Evolutionary conservation across 768 basidiomycete genomes (phyloP).

Genomic region (Rhodotorula toruloides): DNA sequence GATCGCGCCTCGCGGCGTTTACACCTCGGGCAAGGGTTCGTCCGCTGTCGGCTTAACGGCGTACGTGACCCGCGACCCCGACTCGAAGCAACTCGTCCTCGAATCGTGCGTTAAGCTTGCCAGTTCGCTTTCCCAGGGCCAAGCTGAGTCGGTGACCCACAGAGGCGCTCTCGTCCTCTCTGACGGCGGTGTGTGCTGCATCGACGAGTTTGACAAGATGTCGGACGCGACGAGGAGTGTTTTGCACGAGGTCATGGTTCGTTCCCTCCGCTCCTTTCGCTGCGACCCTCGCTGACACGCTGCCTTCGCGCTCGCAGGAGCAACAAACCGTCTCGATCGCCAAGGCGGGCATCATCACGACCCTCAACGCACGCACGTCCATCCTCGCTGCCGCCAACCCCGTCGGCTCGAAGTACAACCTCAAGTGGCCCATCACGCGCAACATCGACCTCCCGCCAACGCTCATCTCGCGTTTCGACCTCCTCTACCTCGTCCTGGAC

Average conservation of each 20-base stretch:
- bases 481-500: conserved; percentile 92
- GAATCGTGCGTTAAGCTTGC: conserved; percentile 57
- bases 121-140: conserved; percentile 36
- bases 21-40: conserved; percentile 94
- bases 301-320: conserved; percentile 52
- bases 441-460: conserved; percentile 98
- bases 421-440: conserved; percentile 79
- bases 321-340: conserved; percentile 57
- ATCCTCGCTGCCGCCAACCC: conserved; percentile 92
- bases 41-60: conserved; percentile 98
- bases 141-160: not conserved
- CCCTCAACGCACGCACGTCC: conserved; percentile 54
- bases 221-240: conserved; percentile 52
- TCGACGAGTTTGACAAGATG: conserved; percentile 81
- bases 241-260: conserved; percentile 58
- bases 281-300: not conserved
- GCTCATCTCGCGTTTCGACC: conserved; percentile 92
- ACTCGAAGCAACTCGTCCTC: conserved; percentile 94
- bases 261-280: conserved; percentile 28
- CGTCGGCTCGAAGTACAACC: conserved; percentile 90
- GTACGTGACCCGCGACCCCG: conserved; percentile 95
- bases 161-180: conserved; percentile 82
- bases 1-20: conserved; percentile 95
- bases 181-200: conserved; percentile 96
- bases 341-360: conserved; percentile 56